Evolutionary conservation across 108 stramenopile species (phyloP), one percentile per base, ranked within the genome.

Genomic region (Nannochloropsis oceanica): DNA sequence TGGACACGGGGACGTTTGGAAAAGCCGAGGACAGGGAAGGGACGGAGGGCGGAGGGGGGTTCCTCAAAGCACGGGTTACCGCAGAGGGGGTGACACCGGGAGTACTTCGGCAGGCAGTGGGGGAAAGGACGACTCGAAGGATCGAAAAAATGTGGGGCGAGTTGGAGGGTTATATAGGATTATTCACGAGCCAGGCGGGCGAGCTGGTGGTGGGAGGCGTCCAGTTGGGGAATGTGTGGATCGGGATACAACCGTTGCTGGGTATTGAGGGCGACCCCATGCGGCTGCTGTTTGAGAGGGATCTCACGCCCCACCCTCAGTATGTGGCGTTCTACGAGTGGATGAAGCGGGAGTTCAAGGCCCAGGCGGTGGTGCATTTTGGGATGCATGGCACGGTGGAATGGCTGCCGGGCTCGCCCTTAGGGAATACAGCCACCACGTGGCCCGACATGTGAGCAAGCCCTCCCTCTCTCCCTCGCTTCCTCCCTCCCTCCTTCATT

Each of bases 241-340:
- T 95, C 43, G 92, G 92, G 27, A 94, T 95, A 27, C 95, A 95
- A 83, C 95, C 95, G 43, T 88, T 94, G 80, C 86, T 95, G 8
- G 95, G 95, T 11, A 88, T 95, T 7, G 95, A 95, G 87, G 95
- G 95, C 12, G 95, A 95, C 92, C 95, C 95, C 0, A 95, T 95
- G 95, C 84, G 95, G 25, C 85, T 95, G 0, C 84, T 95, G 20
- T 95, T 95, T 85, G 92, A 94, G 89, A 86, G 95, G 27, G 93
- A 95, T 83, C 84, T 95, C 73, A 95, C 95, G 0, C 95, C 95
- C 8, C 95, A 95, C 85, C 95, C 95, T 12, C 95, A 95, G 85
- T 95, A 95, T 87, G 91, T 90, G 43, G 95, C 95, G 0, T 90
- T 90, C 25, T 95, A 95, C 84, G 91, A 94, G 79, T 94, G 91